Base-by-base conservation (phyloP, 2,329 filamentous ascomycete genomes). In the Parascedosporium putredinis region DNA sequence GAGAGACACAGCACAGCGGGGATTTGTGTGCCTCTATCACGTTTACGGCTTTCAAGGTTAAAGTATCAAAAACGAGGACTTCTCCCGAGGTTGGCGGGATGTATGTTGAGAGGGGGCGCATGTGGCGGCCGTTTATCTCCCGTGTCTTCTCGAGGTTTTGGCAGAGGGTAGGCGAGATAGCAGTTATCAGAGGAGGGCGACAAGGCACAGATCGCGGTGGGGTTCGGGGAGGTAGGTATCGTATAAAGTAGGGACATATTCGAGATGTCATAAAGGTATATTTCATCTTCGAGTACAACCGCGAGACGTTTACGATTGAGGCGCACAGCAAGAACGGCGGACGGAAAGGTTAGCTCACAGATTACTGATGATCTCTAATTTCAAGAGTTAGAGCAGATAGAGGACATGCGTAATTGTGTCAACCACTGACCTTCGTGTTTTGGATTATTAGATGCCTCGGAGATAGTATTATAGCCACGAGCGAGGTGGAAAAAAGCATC, bases 231-330 rank as follows among this genome's bases (percentile, higher is more conserved):
- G 5, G 91, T 97, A 52, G 89, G 82, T 55, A 97, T 95, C 5
- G 88, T 95, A 65, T 89, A 86, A 36, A 97, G 75, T 52, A 97
- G 79, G 60, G 86, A 91, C 91, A 98, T 97, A 63, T 96, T 97
- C 67, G 90, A 89, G 56, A 98, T 97, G 65, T 98, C 93, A 71
- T 98, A 98, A 45, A 98, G 78, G 68, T 97, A 98, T 54, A 97
- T 95, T 64, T 95, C 86, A 59, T 95, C 89, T 64, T 98, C 93
- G 51, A 97, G 76, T 12, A 97, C 84, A 27, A 98, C 90, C 10
- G 93, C 88, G 23, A 98, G 77, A 33, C 93, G 83, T 67, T 96
- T 97, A 57, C 93, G 80, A 66, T 98, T 98, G 60, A 98, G 74
- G 56, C 90, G 86, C 52, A 98, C 88, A 18, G 91, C 90, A 36